phyloP scores from a whole-genome alignment of 2,329 filamentous ascomycete genomes.

The Trichothecium roseum region DNA sequence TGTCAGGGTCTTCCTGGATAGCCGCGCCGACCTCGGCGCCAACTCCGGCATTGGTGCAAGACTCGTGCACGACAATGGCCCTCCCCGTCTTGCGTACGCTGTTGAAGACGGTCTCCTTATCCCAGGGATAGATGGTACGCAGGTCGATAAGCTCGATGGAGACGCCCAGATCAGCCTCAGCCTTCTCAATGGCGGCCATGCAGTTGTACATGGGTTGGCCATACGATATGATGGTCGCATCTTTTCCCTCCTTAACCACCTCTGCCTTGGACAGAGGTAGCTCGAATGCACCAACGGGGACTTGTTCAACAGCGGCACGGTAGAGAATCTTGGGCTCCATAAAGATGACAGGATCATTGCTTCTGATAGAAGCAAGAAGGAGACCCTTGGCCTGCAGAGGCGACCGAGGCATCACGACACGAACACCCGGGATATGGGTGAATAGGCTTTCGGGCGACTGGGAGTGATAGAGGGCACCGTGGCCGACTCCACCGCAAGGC shows the following conservation, averaged over 20 bases:
- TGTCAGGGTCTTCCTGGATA: constrained; percentile 66
- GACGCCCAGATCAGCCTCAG: constrained; percentile 63
- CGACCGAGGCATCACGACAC: constrained; percentile 77
- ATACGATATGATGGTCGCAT: constrained; percentile 79
- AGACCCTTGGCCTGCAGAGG: constrained; percentile 84
- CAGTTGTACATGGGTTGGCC: constrained; percentile 85
- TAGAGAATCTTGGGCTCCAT: constrained; percentile 94
- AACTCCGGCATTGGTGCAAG: constrained; percentile 82
- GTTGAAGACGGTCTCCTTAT: constrained; percentile 65
- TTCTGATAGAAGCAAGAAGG: constrained; percentile 62
- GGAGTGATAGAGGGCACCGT: constrained; percentile 79
- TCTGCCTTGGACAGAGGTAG: constrained; percentile 81
- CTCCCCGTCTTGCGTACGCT: constrained; percentile 83
- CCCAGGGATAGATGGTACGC: constrained; percentile 85
- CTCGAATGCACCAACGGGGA: constrained; percentile 71
- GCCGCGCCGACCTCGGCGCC: constrained; percentile 83
- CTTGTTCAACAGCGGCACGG: constrained; percentile 82
- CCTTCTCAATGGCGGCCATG: constrained; percentile 62
- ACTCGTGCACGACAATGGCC: constrained; percentile 82
- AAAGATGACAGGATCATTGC: constrained; percentile 83
- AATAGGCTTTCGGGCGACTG: constrained; percentile 86
- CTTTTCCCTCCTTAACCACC: constrained; percentile 66
- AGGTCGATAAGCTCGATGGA: constrained; percentile 80
- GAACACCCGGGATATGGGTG: constrained; percentile 74
- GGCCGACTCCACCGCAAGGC: constrained; percentile 83